Percentiles rank a stretch among this genome's conserved stretches.
Evolutionary conservation across 2,329 filamentous ascomycete species (phyloP).

Genomic region (Arthrobotrys megalospora): DNA sequence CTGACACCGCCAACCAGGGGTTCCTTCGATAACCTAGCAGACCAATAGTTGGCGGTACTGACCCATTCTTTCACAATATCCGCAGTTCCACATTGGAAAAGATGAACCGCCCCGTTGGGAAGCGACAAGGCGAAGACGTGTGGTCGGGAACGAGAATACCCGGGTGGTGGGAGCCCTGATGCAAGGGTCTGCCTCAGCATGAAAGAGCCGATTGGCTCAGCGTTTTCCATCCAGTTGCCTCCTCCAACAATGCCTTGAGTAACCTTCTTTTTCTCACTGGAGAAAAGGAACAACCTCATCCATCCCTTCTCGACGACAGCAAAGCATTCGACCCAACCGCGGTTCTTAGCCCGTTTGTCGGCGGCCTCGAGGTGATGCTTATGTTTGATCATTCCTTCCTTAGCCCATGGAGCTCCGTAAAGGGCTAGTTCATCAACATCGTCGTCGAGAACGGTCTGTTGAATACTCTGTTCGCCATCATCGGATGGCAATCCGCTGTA

Average conservation of each 20-base stretch:
- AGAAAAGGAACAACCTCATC: slow-evolving; percentile 94
- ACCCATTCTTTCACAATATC: slow-evolving; percentile 97
- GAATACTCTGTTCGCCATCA: slow-evolving; percentile 74
- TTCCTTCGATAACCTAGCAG: slow-evolving; percentile 91
- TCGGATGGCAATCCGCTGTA: slow-evolving; percentile 68
- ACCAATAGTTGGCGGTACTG: slow-evolving; percentile 96
- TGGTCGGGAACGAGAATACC: slow-evolving; percentile 90
- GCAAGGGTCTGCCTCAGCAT: slow-evolving; percentile 91
- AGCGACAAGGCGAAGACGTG: slow-evolving; percentile 95
- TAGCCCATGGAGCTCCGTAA: slow-evolving; percentile 95
- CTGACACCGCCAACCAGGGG: slow-evolving; percentile 92
- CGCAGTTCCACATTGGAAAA: slow-evolving; percentile 97
- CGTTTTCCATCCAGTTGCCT: slow-evolving; percentile 98
- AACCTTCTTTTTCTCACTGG: slow-evolving; percentile 81
- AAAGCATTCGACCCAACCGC: slow-evolving; percentile 95
- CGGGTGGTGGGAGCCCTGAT: slow-evolving; percentile 87
- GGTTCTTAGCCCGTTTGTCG: slow-evolving; percentile 92
- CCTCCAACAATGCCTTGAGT: slow-evolving; percentile 84
- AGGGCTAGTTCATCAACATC: slow-evolving; percentile 89
- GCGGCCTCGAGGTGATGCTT: slow-evolving; percentile 94
- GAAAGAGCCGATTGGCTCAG: slow-evolving; percentile 88
- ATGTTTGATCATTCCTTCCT: slow-evolving; percentile 95
- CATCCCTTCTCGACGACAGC: slow-evolving; percentile 96
- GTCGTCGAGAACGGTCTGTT: slow-evolving; percentile 80
- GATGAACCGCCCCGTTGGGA: slow-evolving; percentile 91